These are phyloP conservation scores for Chytridium lagenaria DNA, from an alignment of 371 early-diverging fungal species.

Conservation along the genomic window DNA sequence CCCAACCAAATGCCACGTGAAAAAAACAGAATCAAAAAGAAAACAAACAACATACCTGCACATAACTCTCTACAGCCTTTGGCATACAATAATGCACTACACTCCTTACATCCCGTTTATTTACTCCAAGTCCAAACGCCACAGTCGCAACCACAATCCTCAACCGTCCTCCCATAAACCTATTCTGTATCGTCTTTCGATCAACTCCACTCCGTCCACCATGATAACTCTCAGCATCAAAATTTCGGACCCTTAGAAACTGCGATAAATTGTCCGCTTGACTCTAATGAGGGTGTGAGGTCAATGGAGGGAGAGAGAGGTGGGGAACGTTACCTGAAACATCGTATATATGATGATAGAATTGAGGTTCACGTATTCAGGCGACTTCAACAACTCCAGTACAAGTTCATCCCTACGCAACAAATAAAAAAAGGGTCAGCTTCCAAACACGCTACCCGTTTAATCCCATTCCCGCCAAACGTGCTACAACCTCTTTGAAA, in stretches of 20 bases:
- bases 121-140: slow-evolving; percentile 86
- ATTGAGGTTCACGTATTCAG: slow-evolving; percentile 49
- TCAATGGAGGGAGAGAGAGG: not conserved
- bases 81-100: slow-evolving; percentile 84
- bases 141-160: slow-evolving; percentile 84
- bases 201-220: slow-evolving; percentile 74
- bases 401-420: slow-evolving; percentile 54
- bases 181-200: slow-evolving; percentile 66
- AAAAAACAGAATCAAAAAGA: not conserved
- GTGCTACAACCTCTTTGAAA: too few species aligned
- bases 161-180: slow-evolving; percentile 61
- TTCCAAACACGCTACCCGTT: too few species aligned
- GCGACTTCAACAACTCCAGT: slow-evolving; percentile 55
- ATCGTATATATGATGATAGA: slow-evolving; percentile 71
- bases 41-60: slow-evolving; percentile 53
- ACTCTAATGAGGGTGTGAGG: slow-evolving; percentile 37
- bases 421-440: too few species aligned
- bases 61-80: slow-evolving; percentile 81
- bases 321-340: slow-evolving; percentile 54
- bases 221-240: slow-evolving; percentile 77
- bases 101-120: slow-evolving; percentile 80
- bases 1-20: too few species aligned
- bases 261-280: slow-evolving; percentile 68
- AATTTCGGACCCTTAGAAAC: slow-evolving; percentile 64
- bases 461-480: too few species aligned